A percentile compares a stretch with the other conserved stretches of the same genome.
These are phyloP conservation scores for Candida tropicalis DNA, from an alignment of 1,139 yeast species.

Conservation along the genomic window DNA sequence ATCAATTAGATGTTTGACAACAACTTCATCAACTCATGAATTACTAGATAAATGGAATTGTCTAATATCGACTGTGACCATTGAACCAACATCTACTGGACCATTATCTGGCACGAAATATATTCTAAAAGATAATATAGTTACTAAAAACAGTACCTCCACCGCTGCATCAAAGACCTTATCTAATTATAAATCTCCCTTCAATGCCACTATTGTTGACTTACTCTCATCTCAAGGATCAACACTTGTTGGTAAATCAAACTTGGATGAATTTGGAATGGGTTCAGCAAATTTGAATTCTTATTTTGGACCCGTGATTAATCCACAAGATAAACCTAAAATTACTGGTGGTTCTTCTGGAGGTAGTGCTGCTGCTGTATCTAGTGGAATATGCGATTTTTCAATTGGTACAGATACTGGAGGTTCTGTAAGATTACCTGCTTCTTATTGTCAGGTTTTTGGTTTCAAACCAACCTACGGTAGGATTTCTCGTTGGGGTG, in stretches of 20 bases:
- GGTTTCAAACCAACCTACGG: constrained; percentile 97
- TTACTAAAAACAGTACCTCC: constrained; percentile 63
- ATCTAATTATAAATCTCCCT: constrained; percentile 67
- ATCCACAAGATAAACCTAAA: constrained; percentile 55
- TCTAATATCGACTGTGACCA: constrained; percentile 7
- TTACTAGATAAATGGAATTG: constrained; percentile 12
- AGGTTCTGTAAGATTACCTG: constrained; percentile 92
- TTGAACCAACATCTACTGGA: constrained; percentile 8
- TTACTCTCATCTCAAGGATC: constrained; percentile 57
- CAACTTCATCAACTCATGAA: neutral
- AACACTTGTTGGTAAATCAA: constrained; percentile 76
- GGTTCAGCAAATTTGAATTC: constrained; percentile 71
- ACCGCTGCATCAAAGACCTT: constrained; percentile 77
- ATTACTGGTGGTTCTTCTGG: constrained; percentile 94
- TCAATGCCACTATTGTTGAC: constrained; percentile 71
- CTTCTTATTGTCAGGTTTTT: constrained; percentile 76
- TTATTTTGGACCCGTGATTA: constrained; percentile 63
- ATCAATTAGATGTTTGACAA: constrained; percentile 1
- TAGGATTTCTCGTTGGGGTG: constrained; percentile 87
- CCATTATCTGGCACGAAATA: constrained; percentile 18
- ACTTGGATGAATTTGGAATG: constrained; percentile 98
- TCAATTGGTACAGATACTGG: constrained; percentile 94
- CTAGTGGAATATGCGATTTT: constrained; percentile 62
- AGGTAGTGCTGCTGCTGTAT: constrained; percentile 93
- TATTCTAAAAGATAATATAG: constrained; percentile 71